A percentile compares a stretch with the other conserved stretches of the same genome.
These are phyloP conservation scores for Solanum paucissectum DNA, from an alignment of 257 asterid genomes.

Conservation along the genomic window DNA sequence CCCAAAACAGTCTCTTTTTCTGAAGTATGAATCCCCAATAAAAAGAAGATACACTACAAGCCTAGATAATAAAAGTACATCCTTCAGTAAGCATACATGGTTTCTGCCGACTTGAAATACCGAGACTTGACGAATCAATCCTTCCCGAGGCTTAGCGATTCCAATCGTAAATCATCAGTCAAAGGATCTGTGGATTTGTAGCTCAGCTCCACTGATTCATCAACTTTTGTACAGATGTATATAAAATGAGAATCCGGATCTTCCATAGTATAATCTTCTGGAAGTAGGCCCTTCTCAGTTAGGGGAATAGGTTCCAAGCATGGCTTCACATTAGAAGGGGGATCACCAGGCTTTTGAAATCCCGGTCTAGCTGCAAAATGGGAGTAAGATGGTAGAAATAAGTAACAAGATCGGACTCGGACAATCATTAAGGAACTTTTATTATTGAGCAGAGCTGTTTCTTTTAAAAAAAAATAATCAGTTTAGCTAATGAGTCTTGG, in stretches of 20 bases:
- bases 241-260: conserved; percentile 96
- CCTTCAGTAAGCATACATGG: neutral
- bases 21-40: neutral
- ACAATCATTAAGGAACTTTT: neutral
- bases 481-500: neutral
- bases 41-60: neutral
- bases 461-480: neutral
- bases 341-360: conserved; percentile 48
- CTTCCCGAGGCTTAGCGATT: neutral
- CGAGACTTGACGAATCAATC: neutral
- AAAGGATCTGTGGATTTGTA: conserved; percentile 9
- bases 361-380: conserved; percentile 86
- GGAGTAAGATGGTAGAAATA: neutral
- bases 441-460: neutral
- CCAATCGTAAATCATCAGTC: conserved; percentile 16
- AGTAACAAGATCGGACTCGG: neutral
- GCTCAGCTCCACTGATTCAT: conserved; percentile 15
- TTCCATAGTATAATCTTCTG: conserved; percentile 57
- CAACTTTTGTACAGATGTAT: conserved; percentile 59
- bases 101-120: neutral
- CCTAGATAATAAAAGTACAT: neutral
- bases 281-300: conserved; percentile 73
- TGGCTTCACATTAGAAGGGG: conserved; percentile 25
- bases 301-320: conserved; percentile 56
- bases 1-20: neutral